Conservation (phyloP, 2,329 filamentous ascomycete genomes). For the Allantophomopsis cytisporea region DNA sequence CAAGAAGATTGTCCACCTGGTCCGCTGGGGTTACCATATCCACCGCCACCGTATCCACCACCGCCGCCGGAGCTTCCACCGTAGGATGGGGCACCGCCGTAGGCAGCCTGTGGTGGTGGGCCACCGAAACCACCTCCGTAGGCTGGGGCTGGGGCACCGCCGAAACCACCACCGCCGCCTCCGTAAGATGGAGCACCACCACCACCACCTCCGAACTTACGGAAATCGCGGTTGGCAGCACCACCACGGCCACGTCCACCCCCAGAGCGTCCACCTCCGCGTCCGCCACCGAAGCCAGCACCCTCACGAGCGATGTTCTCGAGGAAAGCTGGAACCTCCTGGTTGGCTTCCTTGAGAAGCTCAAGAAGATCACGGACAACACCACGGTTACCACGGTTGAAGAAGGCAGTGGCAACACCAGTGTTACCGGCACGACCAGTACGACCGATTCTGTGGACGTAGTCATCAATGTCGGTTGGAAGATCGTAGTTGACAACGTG, state of each 20-base stretch:
- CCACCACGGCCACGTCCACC: conserved; percentile 62
- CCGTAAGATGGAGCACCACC: conserved; percentile 30
- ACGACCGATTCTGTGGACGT: conserved; percentile 98
- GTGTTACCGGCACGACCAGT: conserved; percentile 99
- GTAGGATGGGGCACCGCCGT: conserved; percentile 27
- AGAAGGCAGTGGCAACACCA: conserved; percentile 95
- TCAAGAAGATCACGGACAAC: conserved; percentile 94
- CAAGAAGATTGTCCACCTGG: conserved; percentile 34
- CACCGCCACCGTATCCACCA: conserved; percentile 43
- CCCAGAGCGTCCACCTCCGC: conserved; percentile 43
- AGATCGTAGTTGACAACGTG: conserved; percentile 99
- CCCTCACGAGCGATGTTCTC: conserved; percentile 96
- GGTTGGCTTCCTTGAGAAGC: conserved; percentile 97
- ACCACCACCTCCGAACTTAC: conserved; percentile 52
- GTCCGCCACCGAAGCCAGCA: conserved; percentile 62
- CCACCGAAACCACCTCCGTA: conserved; percentile 30
- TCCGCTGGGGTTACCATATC: conserved; percentile 40
- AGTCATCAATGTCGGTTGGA: conserved; percentile 97
- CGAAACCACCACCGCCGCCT: conserved; percentile 13
- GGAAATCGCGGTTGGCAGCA: conserved; percentile 73
- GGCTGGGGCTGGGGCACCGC: conserved; percentile 12
- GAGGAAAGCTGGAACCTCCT: conserved; percentile 86
- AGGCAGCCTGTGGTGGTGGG: conserved; percentile 22
- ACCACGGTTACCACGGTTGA: conserved; percentile 98
- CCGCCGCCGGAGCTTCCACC: conserved; percentile 17